These are phyloP conservation scores for Populus simonii DNA, from an alignment of 345 rosid species.

Conservation along the genomic window DNA sequence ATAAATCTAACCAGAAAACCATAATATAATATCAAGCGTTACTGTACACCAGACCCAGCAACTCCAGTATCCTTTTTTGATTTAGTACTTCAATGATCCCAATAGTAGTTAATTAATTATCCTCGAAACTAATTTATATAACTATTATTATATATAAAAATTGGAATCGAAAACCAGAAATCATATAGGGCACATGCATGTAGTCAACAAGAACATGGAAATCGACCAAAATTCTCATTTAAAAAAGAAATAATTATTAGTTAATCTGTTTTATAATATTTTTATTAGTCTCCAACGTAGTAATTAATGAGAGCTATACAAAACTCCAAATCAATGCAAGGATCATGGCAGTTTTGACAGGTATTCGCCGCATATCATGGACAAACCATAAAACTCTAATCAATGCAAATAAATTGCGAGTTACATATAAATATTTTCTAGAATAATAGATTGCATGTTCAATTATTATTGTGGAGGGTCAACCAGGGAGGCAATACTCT, in stretches of 20 bases:
- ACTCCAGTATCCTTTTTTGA: no score
- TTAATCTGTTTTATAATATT: not conserved
- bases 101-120: no score
- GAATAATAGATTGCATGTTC: not conserved
- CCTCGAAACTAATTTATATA: no score
- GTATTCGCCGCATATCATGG: slow-evolving; percentile 55
- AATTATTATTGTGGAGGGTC: not conserved
- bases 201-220: slow-evolving; percentile 24
- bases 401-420: not conserved
- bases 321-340: slow-evolving; percentile 51
- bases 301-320: slow-evolving; percentile 5
- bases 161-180: not conserved
- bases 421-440: not conserved
- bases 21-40: no score
- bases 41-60: no score
- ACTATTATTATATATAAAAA: no score
- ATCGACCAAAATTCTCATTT: slow-evolving; percentile 38
- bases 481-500: not conserved
- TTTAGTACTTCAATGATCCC: no score
- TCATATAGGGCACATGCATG: slow-evolving; percentile 27
- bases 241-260: not conserved
- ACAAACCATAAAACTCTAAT: slow-evolving; percentile 16
- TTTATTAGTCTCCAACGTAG: not conserved
- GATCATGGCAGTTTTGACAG: slow-evolving; percentile 59
- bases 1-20: not conserved